Base-by-base conservation (phyloP, 371 early-diverging fungal species). In the Blyttiomyces sp. region DNA sequence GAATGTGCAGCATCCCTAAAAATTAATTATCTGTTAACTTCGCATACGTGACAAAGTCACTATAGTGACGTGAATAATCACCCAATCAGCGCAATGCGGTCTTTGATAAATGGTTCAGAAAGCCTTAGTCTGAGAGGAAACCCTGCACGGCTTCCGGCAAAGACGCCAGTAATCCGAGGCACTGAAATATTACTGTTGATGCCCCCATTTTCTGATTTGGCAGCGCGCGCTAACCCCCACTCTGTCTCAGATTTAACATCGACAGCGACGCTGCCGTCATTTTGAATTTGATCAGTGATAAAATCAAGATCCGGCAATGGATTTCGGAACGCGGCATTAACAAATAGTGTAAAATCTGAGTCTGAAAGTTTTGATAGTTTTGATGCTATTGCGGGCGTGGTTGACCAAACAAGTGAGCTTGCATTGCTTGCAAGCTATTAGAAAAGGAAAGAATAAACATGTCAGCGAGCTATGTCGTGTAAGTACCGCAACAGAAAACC, bases 1-100 rank as follows among this genome's bases (percentile, higher is more conserved):
- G 91, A 82, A 66, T 97, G 98, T n/a, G 97, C 97, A 7, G 98
- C 96, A 72, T 97, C 98, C 0, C 93, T 88, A 64, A 26, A n/a
- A 21, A 32, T 44, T 26, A 23, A 23, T 26, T 52, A 16, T 19
- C 21, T n/a, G 16, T 5, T 34, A 27, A 39, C 39, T 9, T 51
- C 51, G n/a, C n/a, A n/a, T n/a, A 51, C 13, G 34, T n/a, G 6
- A 44, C 43, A 35, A 54, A 23, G 16, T 39, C 39, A 39, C n/a
- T 39, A 39, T n/a, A 17, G 13, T n/a, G 32, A 17, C 21, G 5
- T 34, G 26, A 16, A 42, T 2, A 62, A 45, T 63, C 72, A 88
- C 86, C 91, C 98, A 23, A 97, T 84, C 56, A 96, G 81, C 3
- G 88, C 96, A 13, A 92, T 79, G n/a, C 97, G 83, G 9, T 87